Evolutionary conservation across 495 filamentous ascomycete genomes (phyloP).

Genomic region (Penicillium angulare): DNA sequence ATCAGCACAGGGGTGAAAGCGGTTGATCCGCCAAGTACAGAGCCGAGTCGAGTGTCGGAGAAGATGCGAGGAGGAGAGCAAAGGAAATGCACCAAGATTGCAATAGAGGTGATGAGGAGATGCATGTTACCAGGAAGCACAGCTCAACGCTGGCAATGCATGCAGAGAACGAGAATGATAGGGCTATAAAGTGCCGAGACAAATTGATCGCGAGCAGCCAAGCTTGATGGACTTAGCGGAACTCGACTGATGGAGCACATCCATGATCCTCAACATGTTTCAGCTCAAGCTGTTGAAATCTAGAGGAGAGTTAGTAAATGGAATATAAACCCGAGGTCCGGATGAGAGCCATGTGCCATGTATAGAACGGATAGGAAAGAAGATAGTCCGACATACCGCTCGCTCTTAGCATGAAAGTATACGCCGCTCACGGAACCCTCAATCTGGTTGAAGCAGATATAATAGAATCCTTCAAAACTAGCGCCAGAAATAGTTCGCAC

Average conservation of each 20-base stretch:
- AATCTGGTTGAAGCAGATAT: conserved; percentile 97
- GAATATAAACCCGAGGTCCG: too few relatives aligned
- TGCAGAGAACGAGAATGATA: too few relatives aligned
- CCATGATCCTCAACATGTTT: conserved; percentile 82
- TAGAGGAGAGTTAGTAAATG: conserved; percentile 26
- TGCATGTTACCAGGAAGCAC: conserved; percentile 7
- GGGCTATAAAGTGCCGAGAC: too few relatives aligned
- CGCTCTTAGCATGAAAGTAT: conserved; percentile 97
- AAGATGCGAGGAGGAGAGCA: background rate
- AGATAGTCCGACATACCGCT: conserved; percentile 65
- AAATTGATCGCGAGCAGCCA: conserved; percentile 21
- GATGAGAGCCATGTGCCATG: too few relatives aligned
- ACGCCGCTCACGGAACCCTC: conserved; percentile 83
- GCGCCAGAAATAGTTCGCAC: conserved; percentile 87
- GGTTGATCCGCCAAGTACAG: background rate
- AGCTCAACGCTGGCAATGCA: conserved; percentile 2
- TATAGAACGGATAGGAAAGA: too few relatives aligned
- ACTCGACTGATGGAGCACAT: conserved; percentile 87
- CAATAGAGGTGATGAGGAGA: background rate
- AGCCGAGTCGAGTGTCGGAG: background rate
- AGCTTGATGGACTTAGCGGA: conserved; percentile 60
- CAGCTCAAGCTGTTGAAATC: conserved; percentile 90
- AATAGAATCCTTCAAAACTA: conserved; percentile 98
- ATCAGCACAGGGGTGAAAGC: too few relatives aligned
- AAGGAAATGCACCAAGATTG: background rate